phyloP scores from a whole-genome alignment of 768 basidiomycete genomes.

The Mycena sanguinolenta region DNA sequence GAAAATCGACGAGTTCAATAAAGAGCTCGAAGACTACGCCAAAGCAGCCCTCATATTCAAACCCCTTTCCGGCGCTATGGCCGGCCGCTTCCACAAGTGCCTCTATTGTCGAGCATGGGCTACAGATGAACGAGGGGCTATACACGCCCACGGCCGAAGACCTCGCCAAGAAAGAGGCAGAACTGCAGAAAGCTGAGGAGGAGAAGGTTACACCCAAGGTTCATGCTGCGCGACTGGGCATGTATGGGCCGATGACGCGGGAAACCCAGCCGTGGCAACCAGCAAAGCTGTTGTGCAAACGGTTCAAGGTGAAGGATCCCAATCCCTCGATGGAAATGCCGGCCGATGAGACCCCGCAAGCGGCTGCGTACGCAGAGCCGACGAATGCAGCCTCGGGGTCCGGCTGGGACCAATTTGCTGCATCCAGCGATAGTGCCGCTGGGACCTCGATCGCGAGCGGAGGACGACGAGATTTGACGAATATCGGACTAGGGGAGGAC shows the following conservation, averaged over 20 bases:
- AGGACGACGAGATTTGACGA: constrained; percentile 74
- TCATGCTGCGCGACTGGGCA: constrained; percentile 86
- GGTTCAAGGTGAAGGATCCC: constrained; percentile 93
- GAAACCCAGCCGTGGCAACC: constrained; percentile 84
- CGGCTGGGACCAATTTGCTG: constrained; percentile 32
- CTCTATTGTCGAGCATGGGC: constrained; percentile 74
- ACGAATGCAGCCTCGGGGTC: constrained; percentile 38
- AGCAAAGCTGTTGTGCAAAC: constrained; percentile 87
- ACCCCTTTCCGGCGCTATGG: constrained; percentile 93
- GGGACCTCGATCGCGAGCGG: constrained; percentile 36
- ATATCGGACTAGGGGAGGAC: constrained; percentile 93
- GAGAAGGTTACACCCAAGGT: constrained; percentile 82
- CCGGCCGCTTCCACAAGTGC: constrained; percentile 93
- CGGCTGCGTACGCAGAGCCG: constrained; percentile 36
- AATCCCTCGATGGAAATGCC: constrained; percentile 66
- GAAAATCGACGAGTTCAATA: constrained; percentile 76
- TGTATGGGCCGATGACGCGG: constrained; percentile 92
- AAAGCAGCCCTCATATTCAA: constrained; percentile 92
- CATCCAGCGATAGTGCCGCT: constrained; percentile 27
- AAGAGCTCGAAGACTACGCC: constrained; percentile 88
- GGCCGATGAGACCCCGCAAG: constrained; percentile 42
- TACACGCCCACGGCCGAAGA: constrained; percentile 69
- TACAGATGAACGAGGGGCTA: constrained; percentile 75
- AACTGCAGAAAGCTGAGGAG: constrained; percentile 56
- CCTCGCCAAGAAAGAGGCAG: constrained; percentile 56